phyloP scores from a whole-genome alignment of 768 basidiomycete genomes.

The Mycena rebaudengoi region DNA sequence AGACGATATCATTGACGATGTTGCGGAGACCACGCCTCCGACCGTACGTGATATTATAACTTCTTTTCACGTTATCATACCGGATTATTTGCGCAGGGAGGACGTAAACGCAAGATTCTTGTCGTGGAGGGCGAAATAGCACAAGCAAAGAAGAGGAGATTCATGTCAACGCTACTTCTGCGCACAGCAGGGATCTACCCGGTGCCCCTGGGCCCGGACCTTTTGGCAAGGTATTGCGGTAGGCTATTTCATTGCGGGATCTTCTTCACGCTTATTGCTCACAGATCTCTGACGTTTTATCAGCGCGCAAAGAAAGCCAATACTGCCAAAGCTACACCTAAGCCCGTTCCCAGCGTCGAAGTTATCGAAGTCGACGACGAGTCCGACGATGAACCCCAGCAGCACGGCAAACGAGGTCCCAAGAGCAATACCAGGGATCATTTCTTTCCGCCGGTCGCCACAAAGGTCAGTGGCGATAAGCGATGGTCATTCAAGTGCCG shows the following conservation, averaged over 20 bases:
- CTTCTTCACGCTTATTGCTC: no score
- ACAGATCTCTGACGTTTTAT: no score
- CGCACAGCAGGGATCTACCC: no score
- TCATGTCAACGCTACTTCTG: neutral
- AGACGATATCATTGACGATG: neutral
- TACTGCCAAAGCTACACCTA: neutral
- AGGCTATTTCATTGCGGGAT: no score
- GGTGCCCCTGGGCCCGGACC: no score
- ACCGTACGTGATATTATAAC: neutral
- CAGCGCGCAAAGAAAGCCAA: neutral
- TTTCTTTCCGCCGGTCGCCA: neutral
- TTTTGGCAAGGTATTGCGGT: no score
- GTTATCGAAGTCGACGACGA: neutral
- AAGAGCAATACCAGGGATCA: neutral
- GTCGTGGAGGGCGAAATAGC: conserved; percentile 3
- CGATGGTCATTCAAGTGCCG: conserved; percentile 8
- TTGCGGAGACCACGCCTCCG: neutral
- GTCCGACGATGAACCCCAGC: neutral
- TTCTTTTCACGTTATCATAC: neutral
- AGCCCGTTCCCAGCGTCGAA: neutral
- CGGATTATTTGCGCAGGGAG: neutral
- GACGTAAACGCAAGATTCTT: neutral
- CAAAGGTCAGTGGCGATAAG: neutral
- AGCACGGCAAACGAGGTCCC: neutral
- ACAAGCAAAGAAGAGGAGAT: neutral